Percentiles rank a stretch among this genome's conserved stretches.
Conservation (phyloP, 73 alveolate species). For the Tetrahymena borealis region DNA sequence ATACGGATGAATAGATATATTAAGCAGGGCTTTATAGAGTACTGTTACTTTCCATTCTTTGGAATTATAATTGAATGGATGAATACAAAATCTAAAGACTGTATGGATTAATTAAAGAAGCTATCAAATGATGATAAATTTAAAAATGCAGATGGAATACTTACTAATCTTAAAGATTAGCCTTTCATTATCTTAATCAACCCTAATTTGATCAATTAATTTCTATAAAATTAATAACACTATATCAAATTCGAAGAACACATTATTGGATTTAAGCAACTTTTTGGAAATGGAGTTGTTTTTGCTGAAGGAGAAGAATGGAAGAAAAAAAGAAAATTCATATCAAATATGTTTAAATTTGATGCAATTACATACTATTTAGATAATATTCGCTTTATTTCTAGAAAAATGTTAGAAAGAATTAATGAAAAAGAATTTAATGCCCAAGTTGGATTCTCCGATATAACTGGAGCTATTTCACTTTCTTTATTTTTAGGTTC, state of each 20-base stretch:
- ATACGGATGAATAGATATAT: too few species aligned
- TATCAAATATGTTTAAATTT: background rate
- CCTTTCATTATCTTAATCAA: background rate
- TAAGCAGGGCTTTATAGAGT: background rate
- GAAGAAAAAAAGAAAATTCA: background rate
- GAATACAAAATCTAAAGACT: background rate
- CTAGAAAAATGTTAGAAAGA: background rate
- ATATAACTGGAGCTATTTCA: background rate
- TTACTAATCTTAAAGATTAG: background rate
- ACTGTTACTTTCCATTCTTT: background rate
- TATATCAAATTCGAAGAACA: background rate
- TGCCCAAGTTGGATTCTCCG: background rate
- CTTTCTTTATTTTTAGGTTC: too few species aligned
- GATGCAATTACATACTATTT: background rate
- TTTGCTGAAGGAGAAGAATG: background rate
- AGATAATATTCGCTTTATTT: background rate
- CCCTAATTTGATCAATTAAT: background rate
- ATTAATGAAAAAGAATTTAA: background rate
- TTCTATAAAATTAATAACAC: background rate
- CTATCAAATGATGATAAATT: background rate
- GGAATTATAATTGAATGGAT: background rate
- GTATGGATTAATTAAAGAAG: background rate
- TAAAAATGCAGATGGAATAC: background rate
- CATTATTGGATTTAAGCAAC: background rate
- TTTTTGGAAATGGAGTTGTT: background rate